These are phyloP conservation scores for Solanum sejunctum DNA, from an alignment of 257 asterid species.

Conservation along the genomic window DNA sequence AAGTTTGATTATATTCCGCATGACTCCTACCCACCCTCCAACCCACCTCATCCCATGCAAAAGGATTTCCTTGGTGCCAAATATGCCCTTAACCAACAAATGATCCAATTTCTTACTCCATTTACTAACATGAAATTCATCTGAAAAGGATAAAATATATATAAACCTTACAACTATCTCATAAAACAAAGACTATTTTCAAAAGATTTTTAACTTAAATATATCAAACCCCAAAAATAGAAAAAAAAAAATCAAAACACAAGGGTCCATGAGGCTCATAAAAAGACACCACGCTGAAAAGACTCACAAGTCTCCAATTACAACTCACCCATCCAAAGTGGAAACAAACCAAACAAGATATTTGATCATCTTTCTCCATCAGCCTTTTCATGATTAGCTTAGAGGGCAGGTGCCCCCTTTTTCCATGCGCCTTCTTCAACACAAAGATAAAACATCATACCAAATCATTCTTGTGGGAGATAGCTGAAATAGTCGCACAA, in stretches of 20 bases:
- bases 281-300: background rate
- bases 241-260: background rate
- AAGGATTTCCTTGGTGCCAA: no score
- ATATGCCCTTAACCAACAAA: background rate
- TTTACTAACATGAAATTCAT: no score
- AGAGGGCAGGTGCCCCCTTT: background rate
- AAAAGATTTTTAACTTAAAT: no score
- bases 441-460: background rate
- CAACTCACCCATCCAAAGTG: background rate
- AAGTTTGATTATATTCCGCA: no score
- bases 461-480: background rate
- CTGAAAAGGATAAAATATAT: no score
- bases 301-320: background rate
- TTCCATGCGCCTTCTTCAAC: background rate
- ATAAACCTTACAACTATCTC: no score
- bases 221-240: no score
- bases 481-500: background rate
- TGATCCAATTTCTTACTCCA: background rate
- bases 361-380: constrained; percentile 13
- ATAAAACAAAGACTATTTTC: no score
- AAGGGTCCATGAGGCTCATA: background rate
- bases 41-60: no score
- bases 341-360: constrained; percentile 21
- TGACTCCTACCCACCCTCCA: no score
- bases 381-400: constrained; percentile 14